phyloP scores from a whole-genome alignment of 2,329 filamentous ascomycete species.

The Cryphonectria naterciae region DNA sequence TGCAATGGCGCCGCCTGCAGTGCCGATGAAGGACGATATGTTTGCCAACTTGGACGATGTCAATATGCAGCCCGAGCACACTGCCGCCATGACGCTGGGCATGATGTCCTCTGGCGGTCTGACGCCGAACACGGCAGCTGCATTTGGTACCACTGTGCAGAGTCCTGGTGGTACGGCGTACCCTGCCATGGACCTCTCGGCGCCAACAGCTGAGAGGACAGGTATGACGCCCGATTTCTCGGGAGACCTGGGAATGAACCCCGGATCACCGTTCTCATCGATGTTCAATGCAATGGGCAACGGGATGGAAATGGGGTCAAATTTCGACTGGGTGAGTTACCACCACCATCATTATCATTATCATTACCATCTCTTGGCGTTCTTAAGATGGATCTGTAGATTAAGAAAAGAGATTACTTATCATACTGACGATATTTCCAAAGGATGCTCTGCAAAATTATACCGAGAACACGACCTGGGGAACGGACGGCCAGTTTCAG shows the following conservation, averaged over 20 bases:
- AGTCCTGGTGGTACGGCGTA: constrained; percentile 48
- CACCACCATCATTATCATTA: not conserved
- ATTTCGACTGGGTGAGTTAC: constrained; percentile 62
- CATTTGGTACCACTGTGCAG: constrained; percentile 39
- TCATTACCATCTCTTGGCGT: not conserved
- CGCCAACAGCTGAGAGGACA: constrained; percentile 36
- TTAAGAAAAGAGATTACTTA: not conserved
- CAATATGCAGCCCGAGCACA: constrained; percentile 43
- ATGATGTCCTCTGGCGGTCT: constrained; percentile 46
- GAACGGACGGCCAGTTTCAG: constrained; percentile 55
- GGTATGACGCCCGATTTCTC: constrained; percentile 44
- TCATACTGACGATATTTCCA: constrained; percentile 31
- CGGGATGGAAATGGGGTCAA: constrained; percentile 52
- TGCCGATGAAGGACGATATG: constrained; percentile 32
- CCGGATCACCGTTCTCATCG: constrained; percentile 54
- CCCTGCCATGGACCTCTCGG: constrained; percentile 48
- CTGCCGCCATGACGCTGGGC: constrained; percentile 47
- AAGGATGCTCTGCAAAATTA: constrained; percentile 62
- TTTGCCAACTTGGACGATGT: constrained; percentile 35
- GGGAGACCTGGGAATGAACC: constrained; percentile 40
- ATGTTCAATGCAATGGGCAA: constrained; percentile 54
- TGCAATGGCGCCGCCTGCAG: constrained; percentile 23
- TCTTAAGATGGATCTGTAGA: not conserved
- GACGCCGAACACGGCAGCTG: constrained; percentile 37
- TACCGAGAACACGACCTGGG: constrained; percentile 59